Evolutionary conservation across 169 alveolate genomes (phyloP), one percentile per base, ranked within the genome.

Genomic region (Cryptosporidium xiaoi): DNA sequence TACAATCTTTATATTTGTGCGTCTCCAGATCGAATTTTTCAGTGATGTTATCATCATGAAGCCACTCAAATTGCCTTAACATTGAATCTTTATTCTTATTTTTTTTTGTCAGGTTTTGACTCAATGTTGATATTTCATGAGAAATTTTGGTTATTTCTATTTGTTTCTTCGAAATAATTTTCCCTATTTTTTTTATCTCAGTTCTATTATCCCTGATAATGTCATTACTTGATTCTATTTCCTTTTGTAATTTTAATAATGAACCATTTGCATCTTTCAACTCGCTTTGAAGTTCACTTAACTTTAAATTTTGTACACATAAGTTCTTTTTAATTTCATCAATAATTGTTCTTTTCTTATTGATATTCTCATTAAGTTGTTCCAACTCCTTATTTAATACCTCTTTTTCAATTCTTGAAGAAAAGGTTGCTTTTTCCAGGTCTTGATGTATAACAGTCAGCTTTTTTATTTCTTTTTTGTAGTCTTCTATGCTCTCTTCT

Each of bases 91-190:
- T 90, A 58, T 33, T 34, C 58, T 66, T 90, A 62, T 62, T 91
- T 91, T 90, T 90, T 62, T 82, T 91, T 90, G 82, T 84, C 90
- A 83, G 92, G 82, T 34, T 90, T 83, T 27, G 83, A 84, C 82
- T 95, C 92, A 87, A 68, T 82, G 51, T 90, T 66, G 48, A 58
- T 67, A 53, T 91, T 84, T 94, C 95, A 90, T 56, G 93, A 83
- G 40, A 82, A 90, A n/a, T 83, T 84, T 90, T 91, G 71, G 77
- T 90, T 48, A 58, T 82, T 90, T 92, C 93, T 71, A 90, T 82
- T 62, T 91, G 90, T 82, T 84, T 91, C 51, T 67, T 94, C 2
- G 82, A 90, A 68, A 85, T 66, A 4, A 82, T 82, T 84, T 85
- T 91, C 65, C 90, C 93, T 56, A 90, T 71, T 65, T 83, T 87